A percentile compares a stretch with the other conserved stretches of the same genome.
Conservation (phyloP, 2,329 filamentous ascomycete genomes). For the Colletotrichum theobromicola region DNA sequence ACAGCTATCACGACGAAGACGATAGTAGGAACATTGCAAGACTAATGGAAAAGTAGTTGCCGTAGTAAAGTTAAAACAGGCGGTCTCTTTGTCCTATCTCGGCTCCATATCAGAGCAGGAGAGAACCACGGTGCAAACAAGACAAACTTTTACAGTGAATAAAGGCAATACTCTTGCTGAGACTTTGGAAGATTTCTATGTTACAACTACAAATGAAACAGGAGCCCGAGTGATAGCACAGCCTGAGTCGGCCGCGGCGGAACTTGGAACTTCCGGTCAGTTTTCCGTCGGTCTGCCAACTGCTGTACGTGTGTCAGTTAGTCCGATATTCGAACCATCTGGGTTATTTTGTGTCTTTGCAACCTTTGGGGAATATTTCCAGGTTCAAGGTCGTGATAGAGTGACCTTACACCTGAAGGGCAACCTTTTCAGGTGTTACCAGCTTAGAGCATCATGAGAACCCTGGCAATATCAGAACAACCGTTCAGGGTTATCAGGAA, state of each 20-base stretch:
- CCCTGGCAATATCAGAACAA: background rate
- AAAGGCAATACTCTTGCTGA: background rate
- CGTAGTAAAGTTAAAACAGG: too few relatives aligned
- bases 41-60: too few relatives aligned
- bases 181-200: background rate
- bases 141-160: background rate
- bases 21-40: too few relatives aligned
- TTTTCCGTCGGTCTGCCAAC: too few relatives aligned
- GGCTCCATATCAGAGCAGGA: background rate
- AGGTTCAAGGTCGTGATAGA: accelerated
- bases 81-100: too few relatives aligned
- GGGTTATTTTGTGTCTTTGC: background rate
- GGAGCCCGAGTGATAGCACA: background rate
- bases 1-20: too few relatives aligned
- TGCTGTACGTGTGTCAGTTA: background rate
- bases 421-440: background rate
- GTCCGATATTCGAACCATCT: background rate
- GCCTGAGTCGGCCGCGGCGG: background rate
- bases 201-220: accelerated
- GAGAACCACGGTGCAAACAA: background rate
- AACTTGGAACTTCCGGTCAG: background rate
- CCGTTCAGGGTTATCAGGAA: background rate
- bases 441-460: background rate
- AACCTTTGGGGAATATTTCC: background rate
- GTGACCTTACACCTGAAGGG: background rate